Conservation (phyloP, 805 yeast species). For the Saturnispora saitoi region DNA sequence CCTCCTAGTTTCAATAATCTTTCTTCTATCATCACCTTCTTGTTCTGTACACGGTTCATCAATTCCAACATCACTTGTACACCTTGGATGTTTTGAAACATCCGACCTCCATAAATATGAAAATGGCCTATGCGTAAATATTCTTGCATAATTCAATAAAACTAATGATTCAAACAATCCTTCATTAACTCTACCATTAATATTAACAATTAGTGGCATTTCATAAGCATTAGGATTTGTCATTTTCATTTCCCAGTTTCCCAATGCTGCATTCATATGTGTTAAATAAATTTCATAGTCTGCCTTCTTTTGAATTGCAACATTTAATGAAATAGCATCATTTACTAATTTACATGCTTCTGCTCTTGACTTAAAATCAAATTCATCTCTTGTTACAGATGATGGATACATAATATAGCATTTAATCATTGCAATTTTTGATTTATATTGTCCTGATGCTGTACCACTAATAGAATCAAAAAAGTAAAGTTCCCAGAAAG, state of each 20-base stretch:
- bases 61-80: slow-evolving; percentile 25
- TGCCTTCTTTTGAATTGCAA: slow-evolving; percentile 34
- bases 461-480: slow-evolving; percentile 46
- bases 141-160: slow-evolving; percentile 42
- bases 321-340: slow-evolving; percentile 40
- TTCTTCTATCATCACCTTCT: slow-evolving; percentile 31
- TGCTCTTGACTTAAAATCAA: slow-evolving; percentile 41
- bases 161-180: slow-evolving; percentile 45
- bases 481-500: slow-evolving; percentile 46
- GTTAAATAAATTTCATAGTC: slow-evolving; percentile 31
- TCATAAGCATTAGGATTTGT: slow-evolving; percentile 35
- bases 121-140: slow-evolving; percentile 47
- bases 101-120: slow-evolving; percentile 45
- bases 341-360: slow-evolving; percentile 40
- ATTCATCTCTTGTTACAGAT: slow-evolving; percentile 27
- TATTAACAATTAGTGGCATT: slow-evolving; percentile 35
- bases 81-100: slow-evolving; percentile 34
- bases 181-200: slow-evolving; percentile 40
- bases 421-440: slow-evolving; percentile 30
- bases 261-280: slow-evolving; percentile 38
- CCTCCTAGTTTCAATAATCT: slow-evolving; percentile 43
- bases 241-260: slow-evolving; percentile 42
- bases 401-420: slow-evolving; percentile 35
- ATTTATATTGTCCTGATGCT: slow-evolving; percentile 40
- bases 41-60: slow-evolving; percentile 26